Evolutionary conservation across 768 basidiomycete species (phyloP), one percentile per base, ranked within the genome.

Genomic region (Xanthoconium stramineum): DNA sequence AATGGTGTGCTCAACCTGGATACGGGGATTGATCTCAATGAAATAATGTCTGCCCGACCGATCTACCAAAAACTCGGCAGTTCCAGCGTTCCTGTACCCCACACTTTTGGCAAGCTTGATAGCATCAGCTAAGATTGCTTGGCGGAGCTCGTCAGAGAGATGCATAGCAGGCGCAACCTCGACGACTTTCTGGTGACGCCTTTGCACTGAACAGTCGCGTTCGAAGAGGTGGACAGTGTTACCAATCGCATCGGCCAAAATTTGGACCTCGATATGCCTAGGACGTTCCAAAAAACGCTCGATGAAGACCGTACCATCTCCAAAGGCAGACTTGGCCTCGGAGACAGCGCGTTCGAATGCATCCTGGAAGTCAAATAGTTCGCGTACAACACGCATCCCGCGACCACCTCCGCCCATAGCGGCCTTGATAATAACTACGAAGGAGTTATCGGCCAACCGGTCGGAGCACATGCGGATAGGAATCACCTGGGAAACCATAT

Each of bases 1-100:
- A 71, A 98, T 98, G 54, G 97, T 98, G 75, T 98, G 97, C 71
- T 98, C 97, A 75, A 99, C 97, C 74, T 99, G 97, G 66, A 99
- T 98, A 76, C 97, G 94, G 32, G 97, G 94, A 74, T 98, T 98
- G 65, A 99, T 98, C 75, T 99, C 97, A 68, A 99, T 98, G 77
- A 99, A 98, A 76, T 98, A 98, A 74, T 97, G 94, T 64, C 94
- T 82, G 65, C 92, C 94, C 80, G 89, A 84, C 70, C 94, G 91
- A 74, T 98, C 97, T 59, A 98, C 94, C 73, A 99, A 79, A 80
- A 98, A 99, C 76, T 99, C 97, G 28, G 93, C 94, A 38, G 97
- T 98, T 61, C 97, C 96, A 50, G 97, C 97, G 72, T 97, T 98
- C 61, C 93, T 83, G 74, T 99, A 99, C 7, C 88, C 85, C 62